Evolutionary conservation across 345 rosid species (phyloP), one percentile per base, ranked within the genome.

Genomic region (Populus pruinosa): DNA sequence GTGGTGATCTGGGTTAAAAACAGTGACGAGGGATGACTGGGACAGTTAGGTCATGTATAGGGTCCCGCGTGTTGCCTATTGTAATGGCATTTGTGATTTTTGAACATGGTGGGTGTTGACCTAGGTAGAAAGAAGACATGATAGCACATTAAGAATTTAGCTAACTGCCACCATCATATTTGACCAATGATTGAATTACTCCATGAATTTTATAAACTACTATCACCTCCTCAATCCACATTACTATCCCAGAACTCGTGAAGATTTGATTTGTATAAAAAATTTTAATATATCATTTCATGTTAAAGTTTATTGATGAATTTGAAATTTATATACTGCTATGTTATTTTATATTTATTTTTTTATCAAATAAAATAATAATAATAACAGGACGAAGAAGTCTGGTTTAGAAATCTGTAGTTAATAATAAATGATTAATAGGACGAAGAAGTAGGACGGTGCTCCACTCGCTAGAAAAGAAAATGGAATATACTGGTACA

Each of bases 71-170:
- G 77, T 50, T 62, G 10, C 71, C 36, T 76, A 50, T 44, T 78
- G 80, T 73, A 75, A 77, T 39, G 66, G 49, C 39, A 33, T 72
- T n/a, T 4, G 56, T 49, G 73, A 65, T 62, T 63, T 70, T 77
- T 82, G 25, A 76, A 84, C 39, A 65, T 74, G 87, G 84, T 78
- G 72, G 78, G 83, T 86, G 79, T 84, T 86, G 89, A 86, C 89
- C 76, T 68, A 9, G 23, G 29, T 39, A n/a, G 41, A 38, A 75
- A 36, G 66, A 82, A 10, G 76, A 77, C 77, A 69, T 20, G 13
- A 55, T 9, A 44, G 56, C 8, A 39, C 31, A n/a, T 47, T 68
- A 70, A 74, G 67, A 79, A 67, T 73, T 76, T 70, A 33, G 71
- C 43, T 8, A 71, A 66, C 77, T 33, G 66, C 21, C 76, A 50